These are phyloP conservation scores for Allomyces arbusculus DNA, from an alignment of 192 early-diverging fungal genomes.

Conservation along the genomic window DNA sequence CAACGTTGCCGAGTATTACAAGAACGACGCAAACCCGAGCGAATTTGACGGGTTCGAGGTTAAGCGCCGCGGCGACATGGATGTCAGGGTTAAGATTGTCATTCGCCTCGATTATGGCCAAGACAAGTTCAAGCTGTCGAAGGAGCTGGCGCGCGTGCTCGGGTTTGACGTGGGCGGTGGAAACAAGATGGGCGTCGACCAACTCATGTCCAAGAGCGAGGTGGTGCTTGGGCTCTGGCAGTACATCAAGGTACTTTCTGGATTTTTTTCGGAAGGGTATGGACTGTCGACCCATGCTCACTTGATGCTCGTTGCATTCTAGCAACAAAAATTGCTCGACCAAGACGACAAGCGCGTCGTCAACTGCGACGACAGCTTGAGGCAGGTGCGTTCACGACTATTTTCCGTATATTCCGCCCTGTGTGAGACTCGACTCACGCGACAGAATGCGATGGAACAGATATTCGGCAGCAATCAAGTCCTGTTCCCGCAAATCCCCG, in stretches of 20 bases:
- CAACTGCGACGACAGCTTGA: constrained; percentile 55
- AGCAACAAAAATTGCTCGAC: constrained; percentile 77
- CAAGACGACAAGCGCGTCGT: constrained; percentile 69
- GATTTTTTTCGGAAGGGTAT: constrained; percentile 1
- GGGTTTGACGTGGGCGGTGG: constrained; percentile 19
- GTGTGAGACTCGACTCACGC: no score
- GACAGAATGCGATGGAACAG: constrained; percentile 6
- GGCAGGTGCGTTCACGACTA: constrained; percentile 21
- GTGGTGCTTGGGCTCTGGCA: constrained; percentile 85
- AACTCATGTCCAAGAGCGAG: constrained; percentile 39
- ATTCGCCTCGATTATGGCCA: constrained; percentile 58
- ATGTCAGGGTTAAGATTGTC: constrained; percentile 60
- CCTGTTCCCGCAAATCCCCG: constrained; percentile 60
- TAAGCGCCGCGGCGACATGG: constrained; percentile 70
- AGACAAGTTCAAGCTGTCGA: constrained; percentile 59
- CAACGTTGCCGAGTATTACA: constrained; percentile 7
- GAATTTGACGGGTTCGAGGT: constrained; percentile 72
- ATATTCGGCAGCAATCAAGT: constrained; percentile 45
- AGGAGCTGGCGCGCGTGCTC: constrained; percentile 50
- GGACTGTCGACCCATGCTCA: background rate
- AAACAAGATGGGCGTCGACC: background rate
- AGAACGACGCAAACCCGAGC: background rate
- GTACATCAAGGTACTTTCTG: constrained; percentile 59
- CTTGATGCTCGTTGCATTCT: background rate
- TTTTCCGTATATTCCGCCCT: no score